Evolutionary conservation across 352 stramenopile genomes (phyloP).

Genomic region (Pelagophyceae sp.): DNA sequence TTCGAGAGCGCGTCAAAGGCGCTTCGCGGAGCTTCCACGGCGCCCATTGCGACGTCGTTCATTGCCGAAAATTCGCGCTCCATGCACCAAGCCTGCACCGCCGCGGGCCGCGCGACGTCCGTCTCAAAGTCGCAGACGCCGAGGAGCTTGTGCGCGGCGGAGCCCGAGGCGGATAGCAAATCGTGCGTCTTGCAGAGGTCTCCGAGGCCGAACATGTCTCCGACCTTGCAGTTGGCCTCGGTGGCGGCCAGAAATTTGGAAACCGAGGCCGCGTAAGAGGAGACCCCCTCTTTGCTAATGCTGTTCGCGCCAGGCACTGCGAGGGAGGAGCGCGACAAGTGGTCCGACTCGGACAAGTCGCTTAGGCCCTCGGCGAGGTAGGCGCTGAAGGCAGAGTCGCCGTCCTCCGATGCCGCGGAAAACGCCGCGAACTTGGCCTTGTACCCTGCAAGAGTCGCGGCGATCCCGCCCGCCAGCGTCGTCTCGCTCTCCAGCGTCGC

Average conservation of each 20-base stretch:
- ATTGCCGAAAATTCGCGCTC: no score
- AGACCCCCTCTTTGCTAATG: not conserved
- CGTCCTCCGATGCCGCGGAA: not conserved
- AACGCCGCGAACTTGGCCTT: not conserved
- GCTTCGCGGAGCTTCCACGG: no score
- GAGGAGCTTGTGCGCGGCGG: not conserved
- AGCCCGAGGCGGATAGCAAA: not conserved
- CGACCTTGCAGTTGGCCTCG: not conserved
- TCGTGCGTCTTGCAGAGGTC: not conserved
- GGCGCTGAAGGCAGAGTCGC: not conserved
- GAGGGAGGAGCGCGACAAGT: no score
- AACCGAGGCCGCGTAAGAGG: not conserved
- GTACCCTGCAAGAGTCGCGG: not conserved
- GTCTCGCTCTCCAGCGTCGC: no score
- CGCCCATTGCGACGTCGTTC: no score
- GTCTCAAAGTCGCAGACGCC: not conserved
- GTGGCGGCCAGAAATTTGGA: not conserved
- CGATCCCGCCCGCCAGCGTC: no score
- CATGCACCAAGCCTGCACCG: no score
- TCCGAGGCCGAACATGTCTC: not conserved
- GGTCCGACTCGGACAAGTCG: no score
- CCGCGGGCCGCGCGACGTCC: not conserved
- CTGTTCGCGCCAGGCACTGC: no score
- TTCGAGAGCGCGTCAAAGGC: no score
- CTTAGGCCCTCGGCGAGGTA: not conserved